These are phyloP conservation scores for Didymella lethalis DNA, from an alignment of 2,329 filamentous ascomycete genomes.

Conservation along the genomic window DNA sequence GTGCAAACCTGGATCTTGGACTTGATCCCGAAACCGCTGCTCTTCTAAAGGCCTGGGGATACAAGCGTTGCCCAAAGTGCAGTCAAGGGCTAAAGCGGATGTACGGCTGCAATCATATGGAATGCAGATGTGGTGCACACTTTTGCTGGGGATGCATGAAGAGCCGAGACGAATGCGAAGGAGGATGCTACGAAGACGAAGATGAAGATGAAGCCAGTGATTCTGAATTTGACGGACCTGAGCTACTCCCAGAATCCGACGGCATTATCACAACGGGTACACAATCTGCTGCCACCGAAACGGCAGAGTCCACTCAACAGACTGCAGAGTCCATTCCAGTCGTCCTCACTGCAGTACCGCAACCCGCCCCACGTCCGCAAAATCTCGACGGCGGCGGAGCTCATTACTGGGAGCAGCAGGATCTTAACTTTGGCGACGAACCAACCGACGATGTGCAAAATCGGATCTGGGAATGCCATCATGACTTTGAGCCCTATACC, in stretches of 20 bases:
- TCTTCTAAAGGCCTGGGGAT: conserved; percentile 54
- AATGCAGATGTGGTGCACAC: conserved; percentile 59
- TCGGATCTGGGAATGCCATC: conserved; percentile 36
- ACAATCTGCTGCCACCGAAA: not conserved
- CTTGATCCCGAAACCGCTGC: conserved; percentile 48
- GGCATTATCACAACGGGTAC: conserved; percentile 4
- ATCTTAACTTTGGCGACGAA: conserved; percentile 49
- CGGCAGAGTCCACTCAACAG: not conserved
- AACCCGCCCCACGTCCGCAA: conserved; percentile 14
- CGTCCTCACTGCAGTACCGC: conserved; percentile 5
- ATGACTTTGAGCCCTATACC: conserved; percentile 31
- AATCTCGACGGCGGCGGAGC: conserved; percentile 49
- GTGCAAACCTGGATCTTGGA: conserved; percentile 43
- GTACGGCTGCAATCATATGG: conserved; percentile 59
- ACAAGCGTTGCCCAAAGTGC: conserved; percentile 61
- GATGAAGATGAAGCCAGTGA: conserved; percentile 38
- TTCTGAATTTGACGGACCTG: conserved; percentile 36
- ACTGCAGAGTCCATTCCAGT: not conserved
- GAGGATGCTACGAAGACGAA: conserved; percentile 28
- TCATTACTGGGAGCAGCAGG: conserved; percentile 41
- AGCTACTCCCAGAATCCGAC: not conserved
- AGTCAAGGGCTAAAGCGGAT: conserved; percentile 57
- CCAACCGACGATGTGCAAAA: conserved; percentile 40
- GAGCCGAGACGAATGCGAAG: conserved; percentile 45
- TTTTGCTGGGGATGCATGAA: conserved; percentile 59